Percentiles rank a stretch among this genome's conserved stretches.
Conservation (phyloP, 2,329 filamentous ascomycete species). For the Venturia effusa region DNA sequence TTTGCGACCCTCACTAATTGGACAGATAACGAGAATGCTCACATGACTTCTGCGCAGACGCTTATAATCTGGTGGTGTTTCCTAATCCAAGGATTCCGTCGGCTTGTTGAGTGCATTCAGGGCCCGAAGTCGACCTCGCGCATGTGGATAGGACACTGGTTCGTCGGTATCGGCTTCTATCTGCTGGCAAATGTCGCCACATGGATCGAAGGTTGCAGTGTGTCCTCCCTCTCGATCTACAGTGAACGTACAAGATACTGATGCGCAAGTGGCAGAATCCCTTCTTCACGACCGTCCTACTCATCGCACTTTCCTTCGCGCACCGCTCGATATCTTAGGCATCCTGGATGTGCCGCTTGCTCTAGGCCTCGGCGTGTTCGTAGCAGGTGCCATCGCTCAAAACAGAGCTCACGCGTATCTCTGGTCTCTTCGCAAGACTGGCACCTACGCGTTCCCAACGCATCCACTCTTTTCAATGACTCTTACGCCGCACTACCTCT, state of each 20-base stretch:
- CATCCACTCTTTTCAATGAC: conserved; percentile 61
- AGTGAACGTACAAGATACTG: not conserved
- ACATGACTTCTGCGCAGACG: conserved; percentile 3
- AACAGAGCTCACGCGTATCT: conserved; percentile 46
- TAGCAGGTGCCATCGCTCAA: conserved; percentile 61
- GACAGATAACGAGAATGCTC: conserved; percentile 13
- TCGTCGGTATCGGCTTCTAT: conserved; percentile 71
- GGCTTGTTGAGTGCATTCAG: conserved; percentile 58
- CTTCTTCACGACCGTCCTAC: not conserved
- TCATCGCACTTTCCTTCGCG: not conserved
- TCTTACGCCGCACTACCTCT: conserved; percentile 83
- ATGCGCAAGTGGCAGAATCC: not conserved
- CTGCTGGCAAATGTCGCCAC: conserved; percentile 59
- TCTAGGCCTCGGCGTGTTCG: conserved; percentile 39
- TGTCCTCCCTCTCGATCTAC: conserved; percentile 17
- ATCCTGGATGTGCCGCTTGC: not conserved
- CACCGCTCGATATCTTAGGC: not conserved
- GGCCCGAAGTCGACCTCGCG: conserved; percentile 53
- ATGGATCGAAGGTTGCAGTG: conserved; percentile 76
- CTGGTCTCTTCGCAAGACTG: conserved; percentile 42
- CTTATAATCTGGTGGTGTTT: not conserved
- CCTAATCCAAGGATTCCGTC: conserved; percentile 17
- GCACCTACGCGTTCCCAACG: conserved; percentile 71
- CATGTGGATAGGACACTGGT: conserved; percentile 83
- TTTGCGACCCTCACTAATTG: not conserved